A percentile compares a stretch with the other conserved stretches of the same genome.
phyloP scores from a whole-genome alignment of 2,329 filamentous ascomycete species.

The Colletotrichum cuscutae region DNA sequence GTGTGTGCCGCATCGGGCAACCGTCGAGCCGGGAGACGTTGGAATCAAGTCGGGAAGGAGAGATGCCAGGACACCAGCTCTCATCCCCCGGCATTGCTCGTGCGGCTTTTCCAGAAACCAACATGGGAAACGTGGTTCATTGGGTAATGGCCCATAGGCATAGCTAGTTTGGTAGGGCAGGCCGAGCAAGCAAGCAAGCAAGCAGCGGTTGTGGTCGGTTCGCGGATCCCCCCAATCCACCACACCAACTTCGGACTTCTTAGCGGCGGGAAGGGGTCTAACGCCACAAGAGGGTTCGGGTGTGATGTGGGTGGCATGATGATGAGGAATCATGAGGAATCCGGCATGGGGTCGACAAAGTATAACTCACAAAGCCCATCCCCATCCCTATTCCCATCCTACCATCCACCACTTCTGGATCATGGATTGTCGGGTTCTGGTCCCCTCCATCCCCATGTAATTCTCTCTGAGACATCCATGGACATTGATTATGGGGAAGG shows the following conservation, averaged over 20 bases:
- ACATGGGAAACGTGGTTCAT: not conserved
- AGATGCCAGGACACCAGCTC: not conserved
- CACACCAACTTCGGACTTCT: conserved; percentile 12
- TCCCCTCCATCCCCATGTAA: not conserved
- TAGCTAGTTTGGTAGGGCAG: not conserved
- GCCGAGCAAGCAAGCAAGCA: not conserved
- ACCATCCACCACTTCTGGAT: not conserved
- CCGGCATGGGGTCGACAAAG: conserved; percentile 6
- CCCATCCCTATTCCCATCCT: not conserved
- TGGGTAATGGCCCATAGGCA: not conserved
- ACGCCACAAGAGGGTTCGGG: conserved; percentile 8
- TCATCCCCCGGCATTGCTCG: not conserved
- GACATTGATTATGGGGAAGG: not conserved
- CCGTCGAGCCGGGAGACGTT: not conserved
- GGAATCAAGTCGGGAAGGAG: conserved; percentile 11
- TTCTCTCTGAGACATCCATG: not conserved
- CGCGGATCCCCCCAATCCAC: not conserved
- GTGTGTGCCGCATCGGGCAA: conserved; percentile 20
- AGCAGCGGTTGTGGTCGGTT: not conserved
- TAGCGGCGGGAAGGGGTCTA: conserved; percentile 17
- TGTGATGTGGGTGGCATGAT: not conserved
- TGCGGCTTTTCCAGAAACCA: not conserved
- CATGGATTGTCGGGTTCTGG: not conserved
- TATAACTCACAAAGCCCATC: not conserved
- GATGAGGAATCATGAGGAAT: conserved; percentile 27